A percentile compares a stretch with the other conserved stretches of the same genome.
These are phyloP conservation scores for Colletotrichum destructivum DNA, from an alignment of 2,329 filamentous ascomycete genomes.

Conservation along the genomic window DNA sequence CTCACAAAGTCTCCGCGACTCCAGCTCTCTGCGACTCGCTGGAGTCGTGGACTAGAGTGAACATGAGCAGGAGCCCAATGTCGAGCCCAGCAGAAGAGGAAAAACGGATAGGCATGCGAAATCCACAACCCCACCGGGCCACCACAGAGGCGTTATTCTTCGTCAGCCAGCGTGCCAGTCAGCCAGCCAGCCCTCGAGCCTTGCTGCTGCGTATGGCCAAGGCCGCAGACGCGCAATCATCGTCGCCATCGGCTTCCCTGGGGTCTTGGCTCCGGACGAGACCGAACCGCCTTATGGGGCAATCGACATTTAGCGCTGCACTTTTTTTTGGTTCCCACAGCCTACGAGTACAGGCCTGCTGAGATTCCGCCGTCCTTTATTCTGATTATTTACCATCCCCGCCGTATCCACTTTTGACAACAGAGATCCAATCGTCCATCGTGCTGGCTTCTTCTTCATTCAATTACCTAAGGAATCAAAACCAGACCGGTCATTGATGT, in stretches of 20 bases:
- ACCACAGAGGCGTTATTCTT: neutral
- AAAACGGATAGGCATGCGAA: constrained; percentile 1
- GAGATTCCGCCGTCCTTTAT: constrained; percentile 23
- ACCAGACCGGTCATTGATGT: neutral
- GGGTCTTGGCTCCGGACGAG: constrained; percentile 36
- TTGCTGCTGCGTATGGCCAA: constrained; percentile 34
- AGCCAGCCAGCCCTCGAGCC: constrained; percentile 19
- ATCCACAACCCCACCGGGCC: constrained; percentile 12
- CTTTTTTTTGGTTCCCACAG: neutral
- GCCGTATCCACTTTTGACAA: constrained; percentile 27
- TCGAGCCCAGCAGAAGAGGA: neutral
- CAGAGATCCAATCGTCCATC: neutral
- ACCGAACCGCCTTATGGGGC: constrained; percentile 33
- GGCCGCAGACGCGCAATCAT: constrained; percentile 43
- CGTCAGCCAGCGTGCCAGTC: neutral
- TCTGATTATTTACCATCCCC: constrained; percentile 22
- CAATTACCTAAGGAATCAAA: neutral
- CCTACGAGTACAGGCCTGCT: neutral
- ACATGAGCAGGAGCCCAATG: constrained; percentile 10
- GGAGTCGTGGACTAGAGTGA: neutral
- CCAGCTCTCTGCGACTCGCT: neutral
- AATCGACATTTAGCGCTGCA: constrained; percentile 25
- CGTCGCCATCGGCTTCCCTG: constrained; percentile 39
- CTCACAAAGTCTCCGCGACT: neutral
- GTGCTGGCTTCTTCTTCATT: neutral